phyloP scores from a whole-genome alignment of 257 asterid genomes.

The Ajuga chamaepitys region DNA sequence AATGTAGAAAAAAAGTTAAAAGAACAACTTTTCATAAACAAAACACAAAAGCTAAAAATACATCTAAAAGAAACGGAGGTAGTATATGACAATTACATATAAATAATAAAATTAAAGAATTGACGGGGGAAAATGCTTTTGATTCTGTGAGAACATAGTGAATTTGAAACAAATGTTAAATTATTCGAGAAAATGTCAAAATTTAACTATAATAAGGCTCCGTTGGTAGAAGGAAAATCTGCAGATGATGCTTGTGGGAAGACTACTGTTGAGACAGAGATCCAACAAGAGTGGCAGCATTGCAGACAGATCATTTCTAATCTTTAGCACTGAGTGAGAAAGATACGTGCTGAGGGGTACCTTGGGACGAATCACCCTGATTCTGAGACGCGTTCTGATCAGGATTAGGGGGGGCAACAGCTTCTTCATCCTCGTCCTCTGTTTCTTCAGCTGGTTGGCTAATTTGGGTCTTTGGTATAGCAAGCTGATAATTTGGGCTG shows the following conservation, averaged over 20 bases:
- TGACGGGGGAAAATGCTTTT: too few relatives aligned
- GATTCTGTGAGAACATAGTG: too few relatives aligned
- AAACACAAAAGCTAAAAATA: too few relatives aligned
- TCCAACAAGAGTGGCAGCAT: neutral
- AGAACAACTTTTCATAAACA: too few relatives aligned
- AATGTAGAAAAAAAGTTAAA: too few relatives aligned
- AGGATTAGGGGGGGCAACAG: conserved; percentile 29
- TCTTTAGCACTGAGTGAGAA: conserved; percentile 55
- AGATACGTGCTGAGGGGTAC: conserved; percentile 59
- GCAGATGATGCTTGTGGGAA: neutral
- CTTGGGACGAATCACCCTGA: conserved; percentile 43
- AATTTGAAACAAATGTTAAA: neutral
- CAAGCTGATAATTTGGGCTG: conserved; percentile 81
- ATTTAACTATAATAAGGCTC: neutral
- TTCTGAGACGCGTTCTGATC: conserved; percentile 36
- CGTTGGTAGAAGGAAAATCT: neutral
- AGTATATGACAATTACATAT: too few relatives aligned
- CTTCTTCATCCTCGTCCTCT: conserved; percentile 74
- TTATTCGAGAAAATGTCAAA: neutral
- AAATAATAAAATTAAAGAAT: too few relatives aligned
- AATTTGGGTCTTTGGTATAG: conserved; percentile 40
- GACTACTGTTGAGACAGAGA: neutral
- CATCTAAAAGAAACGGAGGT: too few relatives aligned
- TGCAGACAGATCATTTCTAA: conserved; percentile 24
- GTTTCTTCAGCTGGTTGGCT: conserved; percentile 63